A percentile compares a stretch with the other conserved stretches of the same genome.
Conservation (phyloP, 768 basidiomycete genomes). For the Leccinum olivaceopallidum region DNA sequence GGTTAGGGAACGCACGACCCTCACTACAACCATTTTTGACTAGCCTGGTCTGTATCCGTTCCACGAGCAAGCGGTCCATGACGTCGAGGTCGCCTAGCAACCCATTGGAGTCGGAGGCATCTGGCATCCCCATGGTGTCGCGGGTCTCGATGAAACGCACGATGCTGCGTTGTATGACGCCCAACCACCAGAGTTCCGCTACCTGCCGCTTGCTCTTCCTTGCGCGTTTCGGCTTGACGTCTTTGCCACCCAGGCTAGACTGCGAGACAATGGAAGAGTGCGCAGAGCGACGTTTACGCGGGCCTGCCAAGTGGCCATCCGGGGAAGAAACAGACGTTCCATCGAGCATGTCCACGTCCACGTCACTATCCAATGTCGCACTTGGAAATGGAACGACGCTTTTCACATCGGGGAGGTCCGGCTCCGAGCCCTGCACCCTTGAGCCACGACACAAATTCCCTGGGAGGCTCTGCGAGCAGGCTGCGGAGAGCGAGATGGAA, state of each 20-base stretch:
- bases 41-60: conserved; percentile 34
- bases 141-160: conserved; percentile 23
- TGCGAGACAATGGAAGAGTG: conserved; percentile 31
- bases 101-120: conserved; percentile 3
- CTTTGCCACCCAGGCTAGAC: conserved; percentile 13
- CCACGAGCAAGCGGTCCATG: conserved; percentile 36
- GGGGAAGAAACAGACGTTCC: conserved; percentile 19
- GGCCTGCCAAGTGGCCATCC: background rate
- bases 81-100: conserved; percentile 16
- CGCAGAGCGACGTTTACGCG: conserved; percentile 37
- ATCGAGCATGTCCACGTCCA: conserved; percentile 31
- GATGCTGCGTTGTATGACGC: conserved; percentile 38
- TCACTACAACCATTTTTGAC: conserved; percentile 35
- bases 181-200: conserved; percentile 39
- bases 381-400: conserved; percentile 41
- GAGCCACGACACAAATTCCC: conserved; percentile 2
- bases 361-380: conserved; percentile 22
- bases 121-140: conserved; percentile 2
- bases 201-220: conserved; percentile 34
- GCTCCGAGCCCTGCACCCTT: conserved; percentile 10
- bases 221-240: conserved; percentile 31
- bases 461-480: conserved; percentile 24
- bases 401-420: conserved; percentile 31
- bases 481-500: conserved; percentile 39
- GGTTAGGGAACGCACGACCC: conserved; percentile 19